Base-by-base conservation (phyloP, 2,329 filamentous ascomycete genomes). In the Penicillium freii region DNA sequence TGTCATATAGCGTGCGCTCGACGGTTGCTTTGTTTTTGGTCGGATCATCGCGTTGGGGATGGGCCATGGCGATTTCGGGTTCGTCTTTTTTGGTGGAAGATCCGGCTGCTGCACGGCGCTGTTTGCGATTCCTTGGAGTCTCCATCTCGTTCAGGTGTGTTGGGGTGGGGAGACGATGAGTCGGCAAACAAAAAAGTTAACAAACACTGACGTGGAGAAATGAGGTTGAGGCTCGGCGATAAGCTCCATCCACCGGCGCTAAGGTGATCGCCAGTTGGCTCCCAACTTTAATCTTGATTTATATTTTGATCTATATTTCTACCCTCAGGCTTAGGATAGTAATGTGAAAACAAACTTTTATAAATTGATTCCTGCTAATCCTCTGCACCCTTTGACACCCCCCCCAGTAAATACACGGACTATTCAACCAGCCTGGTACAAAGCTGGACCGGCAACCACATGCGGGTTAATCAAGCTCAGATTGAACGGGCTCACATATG, bases 401-500 rank as follows among this genome's bases (percentile, higher is more conserved):
- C n/a, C 19, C 31, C 17, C 19, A 15, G 15, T 27, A 17, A 25
- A 21, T 29, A 50, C 21, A 43, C 8, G 2, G 3, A 15, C 4
- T 33, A 50, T 21, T 81, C 81, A 94, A 63, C 90, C 91, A 66
- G 90, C 86, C 76, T 91, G 88, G 73, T 92, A 94, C 38, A 94
- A 70, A 52, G 84, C 87, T 53, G 92, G 79, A 29, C 78, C 78
- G 23, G 90, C 90, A 55, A 85, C 84, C 36, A 94, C 87, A 66
- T 92, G 89, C 0, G 89, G 85, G 62, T 94, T 93, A 21, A 93
- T 79, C 80, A 84, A 80, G 25, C 79, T 83, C 58, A 93, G 57
- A 69, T 94, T 94, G 73, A 90, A 93, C 0, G 90, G 87, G 8
- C 90, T 92, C 3, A 92, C 80, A 59, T 79, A 85, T 0, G 87